phyloP scores from a whole-genome alignment of 169 alveolate species.

The Cryptosporidium tyzzeri region DNA sequence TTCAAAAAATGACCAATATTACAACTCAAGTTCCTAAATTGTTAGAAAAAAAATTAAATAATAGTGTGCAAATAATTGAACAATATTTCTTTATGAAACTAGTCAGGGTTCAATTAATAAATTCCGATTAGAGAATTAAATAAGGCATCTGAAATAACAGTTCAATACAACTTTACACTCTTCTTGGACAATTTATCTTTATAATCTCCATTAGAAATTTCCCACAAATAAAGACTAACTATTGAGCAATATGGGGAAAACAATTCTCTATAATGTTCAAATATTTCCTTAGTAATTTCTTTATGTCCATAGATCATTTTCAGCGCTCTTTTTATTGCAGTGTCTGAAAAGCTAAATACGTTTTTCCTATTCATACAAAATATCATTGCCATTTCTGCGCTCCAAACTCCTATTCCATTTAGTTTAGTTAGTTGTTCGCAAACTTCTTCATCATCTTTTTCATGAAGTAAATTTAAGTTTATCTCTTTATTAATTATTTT shows the following conservation, averaged over 20 bases:
- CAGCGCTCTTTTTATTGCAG: slow-evolving; percentile 1
- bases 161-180: neutral
- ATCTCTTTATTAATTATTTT: slow-evolving; percentile 5
- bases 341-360: neutral
- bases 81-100: too few relatives aligned
- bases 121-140: too few relatives aligned
- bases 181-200: neutral
- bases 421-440: neutral
- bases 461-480: neutral
- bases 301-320: slow-evolving; percentile 4
- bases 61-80: neutral
- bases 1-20: neutral
- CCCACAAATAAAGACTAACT: slow-evolving; percentile 5
- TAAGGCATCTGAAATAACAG: neutral
- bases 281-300: neutral
- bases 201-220: neutral
- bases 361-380: slow-evolving; percentile 15
- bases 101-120: too few relatives aligned
- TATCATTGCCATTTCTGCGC: slow-evolving; percentile 14
- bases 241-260: slow-evolving; percentile 6
- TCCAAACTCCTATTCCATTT: slow-evolving; percentile 11
- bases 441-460: slow-evolving; percentile 12
- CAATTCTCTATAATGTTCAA: neutral
- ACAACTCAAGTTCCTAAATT: neutral
- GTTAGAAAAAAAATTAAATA: neutral